A percentile compares a stretch with the other conserved stretches of the same genome.
These are phyloP conservation scores for Sclerotinia minor DNA, from an alignment of 2,329 filamentous ascomycete genomes.

Conservation along the genomic window DNA sequence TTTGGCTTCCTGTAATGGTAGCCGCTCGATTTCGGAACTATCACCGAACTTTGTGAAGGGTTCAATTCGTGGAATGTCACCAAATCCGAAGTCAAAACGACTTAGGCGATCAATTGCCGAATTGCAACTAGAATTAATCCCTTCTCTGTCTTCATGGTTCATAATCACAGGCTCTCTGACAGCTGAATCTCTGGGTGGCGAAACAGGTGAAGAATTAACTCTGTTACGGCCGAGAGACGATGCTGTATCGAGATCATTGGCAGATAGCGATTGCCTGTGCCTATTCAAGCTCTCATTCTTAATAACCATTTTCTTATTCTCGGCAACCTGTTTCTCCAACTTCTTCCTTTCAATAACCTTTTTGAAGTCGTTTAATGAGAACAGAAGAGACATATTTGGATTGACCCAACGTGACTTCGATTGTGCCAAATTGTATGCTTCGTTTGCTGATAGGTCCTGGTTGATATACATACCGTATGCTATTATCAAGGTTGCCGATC, in stretches of 20 bases:
- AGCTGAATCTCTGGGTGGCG: slow-evolving; percentile 30
- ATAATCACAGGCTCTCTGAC: slow-evolving; percentile 21
- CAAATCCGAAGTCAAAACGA: slow-evolving; percentile 40
- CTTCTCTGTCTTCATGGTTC: slow-evolving; percentile 25
- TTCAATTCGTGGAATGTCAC: slow-evolving; percentile 21
- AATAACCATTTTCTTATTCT: slow-evolving; percentile 26
- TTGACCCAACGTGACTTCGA: slow-evolving; percentile 84
- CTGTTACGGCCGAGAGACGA: slow-evolving; percentile 51
- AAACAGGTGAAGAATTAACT: slow-evolving; percentile 54
- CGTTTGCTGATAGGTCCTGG: slow-evolving; percentile 73
- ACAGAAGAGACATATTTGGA: slow-evolving; percentile 89
- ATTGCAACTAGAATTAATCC: slow-evolving; percentile 27
- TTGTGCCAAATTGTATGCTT: slow-evolving; percentile 80
- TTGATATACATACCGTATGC: slow-evolving; percentile 82
- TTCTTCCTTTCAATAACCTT: slow-evolving; percentile 59
- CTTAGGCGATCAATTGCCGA: slow-evolving; percentile 31
- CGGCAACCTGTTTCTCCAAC: slow-evolving; percentile 41
- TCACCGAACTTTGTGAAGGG: slow-evolving; percentile 14
- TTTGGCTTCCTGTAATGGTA: slow-evolving; percentile 13
- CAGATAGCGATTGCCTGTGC: slow-evolving; percentile 61
- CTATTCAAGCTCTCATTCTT: slow-evolving; percentile 57
- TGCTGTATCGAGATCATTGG: slow-evolving; percentile 50
- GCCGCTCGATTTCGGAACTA: slow-evolving; percentile 5
- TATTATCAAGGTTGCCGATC: slow-evolving; percentile 82
- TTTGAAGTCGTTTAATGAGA: slow-evolving; percentile 81